Evolutionary conservation across 2,329 filamentous ascomycete genomes (phyloP).

Genomic region (Trichoderma simmonsii): DNA sequence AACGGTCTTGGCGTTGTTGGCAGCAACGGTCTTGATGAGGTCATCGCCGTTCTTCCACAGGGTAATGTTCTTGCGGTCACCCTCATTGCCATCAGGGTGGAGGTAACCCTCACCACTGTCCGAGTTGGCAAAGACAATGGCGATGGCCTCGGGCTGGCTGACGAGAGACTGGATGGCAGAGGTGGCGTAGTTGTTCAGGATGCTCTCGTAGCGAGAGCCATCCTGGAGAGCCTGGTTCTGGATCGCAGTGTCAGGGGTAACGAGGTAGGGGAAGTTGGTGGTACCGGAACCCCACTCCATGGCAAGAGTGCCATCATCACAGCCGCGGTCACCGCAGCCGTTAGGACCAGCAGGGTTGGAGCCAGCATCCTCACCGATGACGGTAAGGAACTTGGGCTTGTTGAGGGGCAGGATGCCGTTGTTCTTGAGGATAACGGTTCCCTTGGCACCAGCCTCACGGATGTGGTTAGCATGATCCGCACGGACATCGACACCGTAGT

Average conservation of each 20-base stretch:
- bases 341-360: conserved; percentile 74
- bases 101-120: conserved; percentile 87
- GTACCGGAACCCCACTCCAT: conserved; percentile 80
- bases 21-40: conserved; percentile 76
- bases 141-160: conserved; percentile 59
- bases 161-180: conserved; percentile 59
- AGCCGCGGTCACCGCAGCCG: conserved; percentile 67
- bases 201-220: conserved; percentile 59
- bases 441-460: conserved; percentile 72
- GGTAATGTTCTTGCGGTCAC: conserved; percentile 90
- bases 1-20: conserved; percentile 80
- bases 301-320: conserved; percentile 59
- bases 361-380: conserved; percentile 81
- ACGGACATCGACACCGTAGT: conserved; percentile 82
- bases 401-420: conserved; percentile 70
- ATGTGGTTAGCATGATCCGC: conserved; percentile 69
- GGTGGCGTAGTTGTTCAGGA: conserved; percentile 63
- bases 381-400: conserved; percentile 69
- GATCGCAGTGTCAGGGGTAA: conserved; percentile 70
- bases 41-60: conserved; percentile 80
- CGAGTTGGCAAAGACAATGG: conserved; percentile 88
- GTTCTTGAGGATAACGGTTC: conserved; percentile 90
- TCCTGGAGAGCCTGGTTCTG: conserved; percentile 60
- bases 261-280: conserved; percentile 70
- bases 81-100: conserved; percentile 73